phyloP scores from a whole-genome alignment of 495 filamentous ascomycete genomes.

The Usnea hakonensis region DNA sequence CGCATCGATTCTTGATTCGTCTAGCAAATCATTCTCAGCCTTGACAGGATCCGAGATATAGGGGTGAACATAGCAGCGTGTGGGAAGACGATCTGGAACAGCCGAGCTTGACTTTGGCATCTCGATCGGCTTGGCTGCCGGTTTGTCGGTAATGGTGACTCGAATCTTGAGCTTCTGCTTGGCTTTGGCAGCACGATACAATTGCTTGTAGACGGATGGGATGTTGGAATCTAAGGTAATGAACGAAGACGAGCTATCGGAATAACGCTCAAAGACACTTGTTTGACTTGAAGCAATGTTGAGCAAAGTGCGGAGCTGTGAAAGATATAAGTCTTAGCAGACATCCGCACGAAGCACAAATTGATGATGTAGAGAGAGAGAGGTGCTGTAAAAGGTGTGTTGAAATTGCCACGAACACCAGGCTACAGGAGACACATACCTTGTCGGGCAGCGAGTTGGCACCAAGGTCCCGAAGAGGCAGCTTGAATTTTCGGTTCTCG shows the following conservation, averaged over 20 bases:
- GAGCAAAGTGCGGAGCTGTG: conserved; percentile 69
- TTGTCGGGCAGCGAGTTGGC: conserved; percentile 68
- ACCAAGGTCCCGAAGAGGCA: conserved; percentile 79
- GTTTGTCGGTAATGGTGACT: conserved; percentile 43
- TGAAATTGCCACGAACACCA: not conserved
- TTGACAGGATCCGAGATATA: conserved; percentile 19
- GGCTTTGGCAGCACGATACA: conserved; percentile 93
- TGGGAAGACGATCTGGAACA: conserved; percentile 17
- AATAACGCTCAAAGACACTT: conserved; percentile 86
- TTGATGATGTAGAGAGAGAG: not conserved
- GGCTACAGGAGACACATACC: conserved; percentile 51
- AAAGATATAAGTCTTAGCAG: conserved; percentile 3
- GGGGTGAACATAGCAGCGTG: conserved; percentile 21
- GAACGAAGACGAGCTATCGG: conserved; percentile 80
- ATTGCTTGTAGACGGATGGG: conserved; percentile 83
- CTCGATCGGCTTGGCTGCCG: conserved; percentile 10
- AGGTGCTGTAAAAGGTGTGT: not conserved
- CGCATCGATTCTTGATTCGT: not conserved
- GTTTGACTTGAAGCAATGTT: conserved; percentile 57
- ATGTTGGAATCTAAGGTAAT: conserved; percentile 73
- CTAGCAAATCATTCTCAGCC: conserved; percentile 8
- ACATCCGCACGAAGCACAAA: not conserved
- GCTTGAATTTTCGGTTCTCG: conserved; percentile 71
- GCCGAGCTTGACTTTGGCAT: conserved; percentile 9
- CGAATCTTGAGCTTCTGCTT: conserved; percentile 95